Evolutionary conservation across 805 yeast species (phyloP), one percentile per base, ranked within the genome.

Genomic region (Yarrowia sp.): DNA sequence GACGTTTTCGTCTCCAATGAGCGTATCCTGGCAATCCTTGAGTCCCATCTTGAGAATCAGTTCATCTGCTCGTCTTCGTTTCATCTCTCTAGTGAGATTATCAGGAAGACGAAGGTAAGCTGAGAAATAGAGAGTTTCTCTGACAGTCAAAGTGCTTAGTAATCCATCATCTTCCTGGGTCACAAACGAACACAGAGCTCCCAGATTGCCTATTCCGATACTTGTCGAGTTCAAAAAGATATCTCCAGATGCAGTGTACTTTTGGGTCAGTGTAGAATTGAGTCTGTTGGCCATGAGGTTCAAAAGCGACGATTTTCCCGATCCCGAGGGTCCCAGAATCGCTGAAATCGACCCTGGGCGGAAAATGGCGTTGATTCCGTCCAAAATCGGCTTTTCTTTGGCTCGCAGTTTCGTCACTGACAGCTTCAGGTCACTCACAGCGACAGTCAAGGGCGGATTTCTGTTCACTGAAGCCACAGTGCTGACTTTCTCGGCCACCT

Each of bases 311-410:
- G 92, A 86, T 73, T 89, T 89, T 10, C 94, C 95, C 0, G 90
- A 86, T 0, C 94, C 94, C 0, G 92, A 88, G 0, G 94, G 93
- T 0, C 95, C 95, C 87, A 89, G 84, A 52, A 89, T 88, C 5
- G 88, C 91, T 73, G 88, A 89, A 10, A 90, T 79, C 49, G 84
- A 80, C 15, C 87, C 86, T 1, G 87, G 81, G 36, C 78, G 76
- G 72, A 88, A 87, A 8, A 72, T 70, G 0, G 89, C 91, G 66
- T 79, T 76, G 14, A 90, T 78, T 17, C 81, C 75, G 49, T 81
- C 73, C 46, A 87, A 71, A 58, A 85, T 82, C 15, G 73, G 74
- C 47, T 79, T 80, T 14, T 73, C 72, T 2, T 70, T 71, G 30
- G 33, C 17, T 24, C 43, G 3, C n/a, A 40, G 64, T 38, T 55